Conservation (phyloP, 352 stramenopile genomes). For the Blastocystis hominis region DNA sequence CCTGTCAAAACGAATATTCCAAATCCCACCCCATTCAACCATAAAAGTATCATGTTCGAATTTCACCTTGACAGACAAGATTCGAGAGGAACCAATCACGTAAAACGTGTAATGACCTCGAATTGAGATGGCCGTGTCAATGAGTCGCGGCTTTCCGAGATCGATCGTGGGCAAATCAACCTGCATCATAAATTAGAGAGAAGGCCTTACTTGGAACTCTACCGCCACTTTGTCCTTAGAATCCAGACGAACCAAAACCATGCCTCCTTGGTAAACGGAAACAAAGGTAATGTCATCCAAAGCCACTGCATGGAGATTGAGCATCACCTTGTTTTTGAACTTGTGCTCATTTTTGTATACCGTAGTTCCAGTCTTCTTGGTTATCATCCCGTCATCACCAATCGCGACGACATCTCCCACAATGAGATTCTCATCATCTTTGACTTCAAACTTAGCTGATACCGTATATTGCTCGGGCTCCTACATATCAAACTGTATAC, state of each 20-base stretch:
- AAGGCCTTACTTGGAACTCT: background rate
- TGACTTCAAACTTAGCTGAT: background rate
- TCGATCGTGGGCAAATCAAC: background rate
- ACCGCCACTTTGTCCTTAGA: background rate
- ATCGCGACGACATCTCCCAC: background rate
- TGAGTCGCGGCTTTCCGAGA: background rate
- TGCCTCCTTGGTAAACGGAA: background rate
- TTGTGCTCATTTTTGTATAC: constrained; percentile 52
- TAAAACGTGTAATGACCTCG: background rate
- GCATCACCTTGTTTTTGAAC: constrained; percentile 7
- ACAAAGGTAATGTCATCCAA: background rate
- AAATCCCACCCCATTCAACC: background rate
- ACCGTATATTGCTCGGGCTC: background rate
- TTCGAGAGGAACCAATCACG: background rate
- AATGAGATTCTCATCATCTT: background rate
- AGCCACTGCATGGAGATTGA: background rate
- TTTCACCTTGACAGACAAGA: background rate
- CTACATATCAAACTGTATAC: background rate
- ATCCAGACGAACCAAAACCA: background rate
- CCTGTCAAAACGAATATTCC: background rate
- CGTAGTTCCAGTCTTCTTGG: background rate
- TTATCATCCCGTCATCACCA: background rate
- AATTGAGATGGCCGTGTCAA: background rate
- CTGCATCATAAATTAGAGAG: background rate
- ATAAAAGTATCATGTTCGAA: background rate